phyloP scores from a whole-genome alignment of 2,329 filamentous ascomycete genomes.

The Hawksworthiomyces lignivorus region DNA sequence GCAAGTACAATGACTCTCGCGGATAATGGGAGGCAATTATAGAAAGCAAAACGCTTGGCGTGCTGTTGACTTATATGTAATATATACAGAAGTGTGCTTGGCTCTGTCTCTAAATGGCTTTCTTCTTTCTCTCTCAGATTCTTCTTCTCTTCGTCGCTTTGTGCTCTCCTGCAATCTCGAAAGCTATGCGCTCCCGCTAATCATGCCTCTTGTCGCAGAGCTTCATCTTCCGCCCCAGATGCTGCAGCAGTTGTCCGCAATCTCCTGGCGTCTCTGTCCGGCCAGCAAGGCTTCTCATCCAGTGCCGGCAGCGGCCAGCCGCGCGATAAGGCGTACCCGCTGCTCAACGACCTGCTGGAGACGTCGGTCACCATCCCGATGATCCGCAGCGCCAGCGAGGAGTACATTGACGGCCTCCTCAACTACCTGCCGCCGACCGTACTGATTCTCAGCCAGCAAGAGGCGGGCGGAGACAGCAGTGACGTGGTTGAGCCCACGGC shows the following conservation, averaged over 20 bases:
- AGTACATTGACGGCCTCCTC: slow-evolving; percentile 66
- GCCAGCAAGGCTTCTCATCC: slow-evolving; percentile 35
- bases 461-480: slow-evolving; percentile 43
- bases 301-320: slow-evolving; percentile 12
- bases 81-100: no score
- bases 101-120: no score
- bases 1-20: no score
- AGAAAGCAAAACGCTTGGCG: no score
- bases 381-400: slow-evolving; percentile 56
- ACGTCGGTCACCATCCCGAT: slow-evolving; percentile 71
- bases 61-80: no score
- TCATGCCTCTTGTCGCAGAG: slow-evolving; percentile 34
- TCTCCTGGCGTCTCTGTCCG: slow-evolving; percentile 75
- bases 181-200: neutral
- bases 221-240: slow-evolving; percentile 53
- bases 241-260: slow-evolving; percentile 75
- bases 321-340: slow-evolving; percentile 66
- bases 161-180: neutral
- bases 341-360: slow-evolving; percentile 77
- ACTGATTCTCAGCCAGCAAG: slow-evolving; percentile 66
- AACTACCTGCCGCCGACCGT: slow-evolving; percentile 71
- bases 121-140: neutral
- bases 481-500: slow-evolving; percentile 55
- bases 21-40: no score
- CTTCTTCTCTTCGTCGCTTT: neutral